Conservation (phyloP, 2,329 filamentous ascomycete genomes). For the Colletotrichum acutatum region DNA sequence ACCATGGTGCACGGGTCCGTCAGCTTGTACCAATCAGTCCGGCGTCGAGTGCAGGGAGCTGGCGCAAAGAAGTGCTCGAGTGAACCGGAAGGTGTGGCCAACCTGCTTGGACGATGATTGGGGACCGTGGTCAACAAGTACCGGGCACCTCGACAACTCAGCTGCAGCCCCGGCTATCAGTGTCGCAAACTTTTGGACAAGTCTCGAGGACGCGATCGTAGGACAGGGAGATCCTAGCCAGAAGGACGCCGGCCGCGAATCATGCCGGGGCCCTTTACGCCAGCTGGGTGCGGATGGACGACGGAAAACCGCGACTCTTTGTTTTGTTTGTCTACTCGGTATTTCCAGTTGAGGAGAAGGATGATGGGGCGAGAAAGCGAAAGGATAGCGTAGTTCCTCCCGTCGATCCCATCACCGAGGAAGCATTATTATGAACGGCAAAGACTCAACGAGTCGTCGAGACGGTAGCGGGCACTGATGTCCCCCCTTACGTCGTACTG, state of each 20-base stretch:
- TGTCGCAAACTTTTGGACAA: conserved; percentile 27
- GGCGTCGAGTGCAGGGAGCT: conserved; percentile 5
- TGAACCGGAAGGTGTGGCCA: conserved; percentile 4
- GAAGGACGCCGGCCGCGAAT: conserved; percentile 16
- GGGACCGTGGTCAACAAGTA: conserved; percentile 6
- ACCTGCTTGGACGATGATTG: conserved; percentile 21
- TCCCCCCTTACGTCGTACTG: conserved; percentile 9
- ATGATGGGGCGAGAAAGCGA: conserved; percentile 8
- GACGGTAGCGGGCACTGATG: neutral
- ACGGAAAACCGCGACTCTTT: conserved; percentile 11
- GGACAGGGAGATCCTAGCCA: conserved; percentile 27
- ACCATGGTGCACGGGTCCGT: conserved; percentile 2
- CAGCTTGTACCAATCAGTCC: conserved; percentile 16
- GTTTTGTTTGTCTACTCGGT: conserved; percentile 25
- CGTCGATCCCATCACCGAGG: conserved; percentile 4
- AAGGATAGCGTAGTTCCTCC: neutral
- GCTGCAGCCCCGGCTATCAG: conserved; percentile 18
- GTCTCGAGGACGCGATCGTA: conserved; percentile 13
- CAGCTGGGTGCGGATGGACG: conserved; percentile 7
- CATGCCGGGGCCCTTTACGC: conserved; percentile 17
- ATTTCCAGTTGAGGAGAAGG: conserved; percentile 6
- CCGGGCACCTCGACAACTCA: conserved; percentile 15
- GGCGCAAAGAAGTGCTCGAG: conserved; percentile 13
- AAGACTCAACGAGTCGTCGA: neutral
- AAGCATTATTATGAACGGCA: neutral